Percentiles rank a stretch among this genome's conserved stretches.
Evolutionary conservation across 2,329 filamentous ascomycete genomes (phyloP).

Genomic region (Penicillium sp.): DNA sequence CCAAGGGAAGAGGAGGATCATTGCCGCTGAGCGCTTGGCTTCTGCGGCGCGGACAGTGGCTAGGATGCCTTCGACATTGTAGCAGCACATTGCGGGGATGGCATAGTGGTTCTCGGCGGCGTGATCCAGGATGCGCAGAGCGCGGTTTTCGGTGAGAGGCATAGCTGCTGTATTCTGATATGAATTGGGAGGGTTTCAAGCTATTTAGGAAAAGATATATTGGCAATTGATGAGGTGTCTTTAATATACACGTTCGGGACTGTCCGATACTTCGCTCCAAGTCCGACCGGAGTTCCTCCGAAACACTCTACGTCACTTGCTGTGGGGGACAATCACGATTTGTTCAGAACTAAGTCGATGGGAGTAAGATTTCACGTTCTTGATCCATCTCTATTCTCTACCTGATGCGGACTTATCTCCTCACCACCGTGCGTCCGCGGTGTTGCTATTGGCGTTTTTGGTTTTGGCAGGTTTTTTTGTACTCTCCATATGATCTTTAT

Average conservation of each 20-base stretch:
- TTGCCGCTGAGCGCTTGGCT: conserved; percentile 65
- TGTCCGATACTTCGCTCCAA: background rate
- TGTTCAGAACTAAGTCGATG: too few relatives aligned
- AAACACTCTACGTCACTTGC: background rate
- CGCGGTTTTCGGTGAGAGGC: conserved; percentile 51
- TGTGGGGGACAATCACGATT: too few relatives aligned
- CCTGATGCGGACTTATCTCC: too few relatives aligned
- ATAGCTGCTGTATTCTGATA: conserved; percentile 38
- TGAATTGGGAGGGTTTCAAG: background rate
- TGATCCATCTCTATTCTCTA: too few relatives aligned
- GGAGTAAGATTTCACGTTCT: too few relatives aligned
- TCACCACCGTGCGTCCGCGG: too few relatives aligned
- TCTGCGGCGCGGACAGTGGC: conserved; percentile 70
- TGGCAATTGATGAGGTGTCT: background rate
- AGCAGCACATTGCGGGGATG: conserved; percentile 63
- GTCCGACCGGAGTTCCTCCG: background rate
- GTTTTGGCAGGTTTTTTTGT: too few relatives aligned
- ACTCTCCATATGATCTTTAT: too few relatives aligned
- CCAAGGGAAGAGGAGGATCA: conserved; percentile 76
- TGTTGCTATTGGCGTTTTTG: too few relatives aligned
- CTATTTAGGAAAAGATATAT: background rate
- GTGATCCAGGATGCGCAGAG: conserved; percentile 58
- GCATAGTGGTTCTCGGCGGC: conserved; percentile 59
- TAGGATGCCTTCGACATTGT: conserved; percentile 71
- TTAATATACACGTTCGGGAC: background rate